Conservation (phyloP, 176 grass and related monocot genomes). For the Oryza nivara region DNA sequence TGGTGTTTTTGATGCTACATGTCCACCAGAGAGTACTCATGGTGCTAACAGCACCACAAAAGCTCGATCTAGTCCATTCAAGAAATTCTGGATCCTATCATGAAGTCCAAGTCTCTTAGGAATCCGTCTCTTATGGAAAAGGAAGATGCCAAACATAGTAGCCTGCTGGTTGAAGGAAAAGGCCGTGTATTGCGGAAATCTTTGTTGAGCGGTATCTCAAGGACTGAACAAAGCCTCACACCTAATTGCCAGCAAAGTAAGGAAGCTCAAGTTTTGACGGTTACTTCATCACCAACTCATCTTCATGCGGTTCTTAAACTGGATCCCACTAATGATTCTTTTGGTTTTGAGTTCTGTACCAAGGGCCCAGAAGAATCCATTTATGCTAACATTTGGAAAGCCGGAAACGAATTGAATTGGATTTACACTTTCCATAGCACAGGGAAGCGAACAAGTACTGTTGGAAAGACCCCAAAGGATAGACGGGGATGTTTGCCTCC, state of each 20-base stretch:
- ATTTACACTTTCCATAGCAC: slow-evolving; percentile 92
- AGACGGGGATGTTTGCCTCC: slow-evolving; percentile 55
- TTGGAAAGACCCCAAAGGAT: slow-evolving; percentile 61
- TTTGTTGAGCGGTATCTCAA: slow-evolving; percentile 69
- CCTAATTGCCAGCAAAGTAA: slow-evolving; percentile 32
- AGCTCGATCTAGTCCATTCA: slow-evolving; percentile 69
- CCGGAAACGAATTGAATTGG: slow-evolving; percentile 74
- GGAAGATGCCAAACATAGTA: slow-evolving; percentile 42
- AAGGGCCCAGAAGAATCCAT: slow-evolving; percentile 73
- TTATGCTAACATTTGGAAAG: slow-evolving; percentile 84
- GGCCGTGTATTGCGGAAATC: slow-evolving; percentile 54
- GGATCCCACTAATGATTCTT: slow-evolving; percentile 58
- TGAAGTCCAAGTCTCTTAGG: slow-evolving; percentile 85
- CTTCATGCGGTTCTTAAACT: slow-evolving; percentile 81
- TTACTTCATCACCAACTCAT: slow-evolving; percentile 72
- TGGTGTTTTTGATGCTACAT: slow-evolving; percentile 46
- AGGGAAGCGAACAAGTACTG: slow-evolving; percentile 63
- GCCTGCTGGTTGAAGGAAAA: slow-evolving; percentile 34
- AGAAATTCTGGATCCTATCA: slow-evolving; percentile 82
- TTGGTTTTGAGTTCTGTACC: slow-evolving; percentile 66
- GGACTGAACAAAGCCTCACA: slow-evolving; percentile 30
- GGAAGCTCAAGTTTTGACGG: slow-evolving; percentile 36
- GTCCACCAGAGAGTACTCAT: slow-evolving; percentile 39
- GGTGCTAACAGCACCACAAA: slow-evolving; percentile 48
- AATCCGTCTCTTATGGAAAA: slow-evolving; percentile 45